Conservation (phyloP, 257 asterid genomes). For the Echites panduratus region DNA sequence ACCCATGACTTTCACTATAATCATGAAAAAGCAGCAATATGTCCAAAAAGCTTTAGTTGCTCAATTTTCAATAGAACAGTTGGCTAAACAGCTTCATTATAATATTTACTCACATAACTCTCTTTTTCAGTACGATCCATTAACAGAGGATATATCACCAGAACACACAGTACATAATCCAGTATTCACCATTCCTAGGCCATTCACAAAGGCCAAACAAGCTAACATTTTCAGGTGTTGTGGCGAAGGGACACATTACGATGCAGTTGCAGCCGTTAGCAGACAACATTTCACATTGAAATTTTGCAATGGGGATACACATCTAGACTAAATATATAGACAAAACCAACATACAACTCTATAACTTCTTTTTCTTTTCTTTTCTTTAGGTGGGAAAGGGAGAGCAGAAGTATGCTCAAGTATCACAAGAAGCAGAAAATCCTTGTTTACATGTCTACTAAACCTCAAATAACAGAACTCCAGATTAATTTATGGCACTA, state of each 20-base stretch:
- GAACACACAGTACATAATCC: neutral
- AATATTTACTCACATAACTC: neutral
- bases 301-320: neutral
- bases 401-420: neutral
- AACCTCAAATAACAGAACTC: neutral
- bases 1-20: neutral
- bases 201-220: neutral
- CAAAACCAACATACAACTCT: neutral
- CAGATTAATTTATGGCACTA: neutral
- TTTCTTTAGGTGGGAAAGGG: neutral
- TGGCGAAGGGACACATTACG: neutral
- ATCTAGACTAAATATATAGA: neutral
- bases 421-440: neutral
- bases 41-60: neutral
- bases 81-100: neutral
- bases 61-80: neutral
- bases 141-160: neutral
- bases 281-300: neutral
- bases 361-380: neutral
- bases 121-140: neutral
- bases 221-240: neutral
- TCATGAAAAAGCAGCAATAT: neutral
- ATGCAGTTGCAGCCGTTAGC: neutral
- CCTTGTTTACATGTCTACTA: neutral
- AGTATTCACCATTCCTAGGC: neutral